phyloP scores from a whole-genome alignment of 257 asterid species.

The Scutellaria baicalensis region DNA sequence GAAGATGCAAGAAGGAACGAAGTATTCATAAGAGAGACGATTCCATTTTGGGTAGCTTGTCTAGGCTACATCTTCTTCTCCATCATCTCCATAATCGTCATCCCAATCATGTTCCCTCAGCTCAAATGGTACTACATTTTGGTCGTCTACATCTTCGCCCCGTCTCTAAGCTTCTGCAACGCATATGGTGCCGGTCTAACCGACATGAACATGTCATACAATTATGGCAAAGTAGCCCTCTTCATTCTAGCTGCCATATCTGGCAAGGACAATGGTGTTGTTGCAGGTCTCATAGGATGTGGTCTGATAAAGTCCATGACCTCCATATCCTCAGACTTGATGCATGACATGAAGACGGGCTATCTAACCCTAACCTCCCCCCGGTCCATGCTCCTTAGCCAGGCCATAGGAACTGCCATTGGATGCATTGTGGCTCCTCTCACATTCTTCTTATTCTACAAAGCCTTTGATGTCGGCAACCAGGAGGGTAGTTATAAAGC shows the following conservation, averaged over 20 bases:
- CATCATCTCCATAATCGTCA: conserved; percentile 35
- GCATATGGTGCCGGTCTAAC: conserved; percentile 73
- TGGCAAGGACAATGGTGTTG: conserved; percentile 52
- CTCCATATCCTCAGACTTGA: conserved; percentile 52
- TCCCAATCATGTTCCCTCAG: conserved; percentile 70
- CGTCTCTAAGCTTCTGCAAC: conserved; percentile 67
- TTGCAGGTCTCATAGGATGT: conserved; percentile 71
- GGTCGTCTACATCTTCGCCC: conserved; percentile 52
- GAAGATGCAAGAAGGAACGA: conserved; percentile 39
- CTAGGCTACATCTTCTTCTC: conserved; percentile 52
- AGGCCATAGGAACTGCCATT: conserved; percentile 61
- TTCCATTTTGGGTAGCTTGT: conserved; percentile 60
- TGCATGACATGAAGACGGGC: conserved; percentile 75
- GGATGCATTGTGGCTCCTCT: conserved; percentile 71
- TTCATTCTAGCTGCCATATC: conserved; percentile 49
- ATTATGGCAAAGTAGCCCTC: conserved; percentile 72
- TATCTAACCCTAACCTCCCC: conserved; percentile 74
- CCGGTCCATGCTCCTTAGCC: conserved; percentile 60
- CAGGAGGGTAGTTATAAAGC: conserved; percentile 58
- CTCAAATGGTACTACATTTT: conserved; percentile 61
- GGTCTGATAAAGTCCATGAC: conserved; percentile 66
- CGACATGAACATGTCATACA: conserved; percentile 72
- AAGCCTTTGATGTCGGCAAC: conserved; percentile 51
- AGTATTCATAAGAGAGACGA: conserved; percentile 49
- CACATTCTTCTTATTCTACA: conserved; percentile 64